Percentiles rank a stretch among this genome's conserved stretches.
Evolutionary conservation across 176 grass and related monocot species (phyloP).

Genomic region (Oryza brachyantha): DNA sequence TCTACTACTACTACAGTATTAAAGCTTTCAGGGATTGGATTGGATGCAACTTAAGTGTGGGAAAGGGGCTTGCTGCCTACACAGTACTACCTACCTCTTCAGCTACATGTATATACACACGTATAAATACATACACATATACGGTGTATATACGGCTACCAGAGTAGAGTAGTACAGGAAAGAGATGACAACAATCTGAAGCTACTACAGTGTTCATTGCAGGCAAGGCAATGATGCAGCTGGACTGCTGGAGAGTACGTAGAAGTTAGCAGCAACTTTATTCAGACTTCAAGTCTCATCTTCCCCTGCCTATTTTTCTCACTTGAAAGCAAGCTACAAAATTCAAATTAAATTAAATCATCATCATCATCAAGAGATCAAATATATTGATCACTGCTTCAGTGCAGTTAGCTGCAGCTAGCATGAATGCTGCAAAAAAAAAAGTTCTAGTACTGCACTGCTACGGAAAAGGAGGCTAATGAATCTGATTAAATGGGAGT

Average conservation of each 20-base stretch:
- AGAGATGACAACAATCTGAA: neutral
- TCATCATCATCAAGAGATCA: neutral
- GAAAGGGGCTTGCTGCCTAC: neutral
- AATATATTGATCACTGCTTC: neutral
- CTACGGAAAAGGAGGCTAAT: neutral
- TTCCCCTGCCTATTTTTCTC: neutral
- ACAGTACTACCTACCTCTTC: neutral
- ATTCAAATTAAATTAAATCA: neutral
- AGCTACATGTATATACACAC: neutral
- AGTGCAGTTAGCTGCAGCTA: neutral
- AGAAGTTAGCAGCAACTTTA: constrained; percentile 29
- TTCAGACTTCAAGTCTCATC: constrained; percentile 33
- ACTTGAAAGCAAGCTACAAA: constrained; percentile 11
- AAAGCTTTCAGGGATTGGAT: neutral
- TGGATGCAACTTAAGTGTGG: neutral
- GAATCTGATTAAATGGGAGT: neutral
- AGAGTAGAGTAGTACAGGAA: neutral
- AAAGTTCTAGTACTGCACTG: neutral
- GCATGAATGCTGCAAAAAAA: neutral
- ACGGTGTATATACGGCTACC: neutral
- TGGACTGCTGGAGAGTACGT: neutral
- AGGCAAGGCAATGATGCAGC: neutral
- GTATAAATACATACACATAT: neutral
- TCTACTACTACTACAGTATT: neutral
- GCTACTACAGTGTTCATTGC: neutral